Conservation (phyloP, 306 rosid species). For the Inga oerstediana region DNA sequence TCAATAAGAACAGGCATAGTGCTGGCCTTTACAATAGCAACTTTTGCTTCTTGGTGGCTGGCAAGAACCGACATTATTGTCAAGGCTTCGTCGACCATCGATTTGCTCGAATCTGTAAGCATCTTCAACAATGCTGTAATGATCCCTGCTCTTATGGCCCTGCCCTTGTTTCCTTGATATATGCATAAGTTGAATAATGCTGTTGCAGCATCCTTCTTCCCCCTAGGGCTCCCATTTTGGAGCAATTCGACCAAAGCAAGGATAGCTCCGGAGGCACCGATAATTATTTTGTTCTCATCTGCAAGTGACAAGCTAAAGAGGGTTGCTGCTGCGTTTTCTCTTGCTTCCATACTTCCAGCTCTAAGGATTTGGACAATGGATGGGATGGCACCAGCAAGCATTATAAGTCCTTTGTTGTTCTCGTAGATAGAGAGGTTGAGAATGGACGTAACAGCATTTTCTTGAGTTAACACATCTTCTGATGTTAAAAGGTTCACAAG, state of each 20-base stretch:
- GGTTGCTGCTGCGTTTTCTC: conserved; percentile 96
- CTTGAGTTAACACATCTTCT: conserved; percentile 75
- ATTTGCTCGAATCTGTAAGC: conserved; percentile 81
- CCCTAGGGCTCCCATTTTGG: conserved; percentile 82
- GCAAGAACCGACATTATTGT: conserved; percentile 95
- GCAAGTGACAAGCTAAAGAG: conserved; percentile 93
- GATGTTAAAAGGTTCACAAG: conserved; percentile 82
- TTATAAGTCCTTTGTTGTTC: conserved; percentile 88
- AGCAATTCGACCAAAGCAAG: conserved; percentile 88
- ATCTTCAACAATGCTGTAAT: conserved; percentile 72
- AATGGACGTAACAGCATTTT: conserved; percentile 91
- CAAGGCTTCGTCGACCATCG: conserved; percentile 88
- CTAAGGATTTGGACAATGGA: conserved; percentile 92
- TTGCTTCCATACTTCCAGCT: conserved; percentile 91
- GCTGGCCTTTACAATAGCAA: conserved; percentile 78
- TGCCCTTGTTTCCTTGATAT: conserved; percentile 95
- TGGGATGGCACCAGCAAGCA: conserved; percentile 97
- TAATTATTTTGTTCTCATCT: conserved; percentile 91
- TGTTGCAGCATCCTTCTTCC: conserved; percentile 94
- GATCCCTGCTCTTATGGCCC: conserved; percentile 86
- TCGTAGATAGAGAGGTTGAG: conserved; percentile 93
- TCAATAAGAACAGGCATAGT: conserved; percentile 89
- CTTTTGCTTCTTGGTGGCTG: conserved; percentile 88
- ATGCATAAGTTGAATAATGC: conserved; percentile 92
- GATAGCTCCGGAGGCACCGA: conserved; percentile 95